Base-by-base conservation (phyloP, 768 basidiomycete genomes). In the Xerocomus potaroensis region DNA sequence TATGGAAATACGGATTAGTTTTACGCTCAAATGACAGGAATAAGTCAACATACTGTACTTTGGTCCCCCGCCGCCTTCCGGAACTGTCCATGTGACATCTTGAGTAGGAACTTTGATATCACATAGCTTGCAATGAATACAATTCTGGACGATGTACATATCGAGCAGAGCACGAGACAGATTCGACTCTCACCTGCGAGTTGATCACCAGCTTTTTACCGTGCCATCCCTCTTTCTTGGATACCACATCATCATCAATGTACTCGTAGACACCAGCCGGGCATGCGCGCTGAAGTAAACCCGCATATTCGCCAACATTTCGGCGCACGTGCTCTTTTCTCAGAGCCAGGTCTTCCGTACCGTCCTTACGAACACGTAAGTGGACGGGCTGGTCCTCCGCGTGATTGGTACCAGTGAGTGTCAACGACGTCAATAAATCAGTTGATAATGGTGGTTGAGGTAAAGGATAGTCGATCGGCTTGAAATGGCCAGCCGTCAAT, bases 181-280 rank as follows among this genome's bases (percentile, higher is more conserved):
- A 5, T 6, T 43, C 48, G 22, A 41, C 35, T 9, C 75, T n/a
- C 49, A 89, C 88, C 75, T 97, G 95, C 2, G 91, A 88, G 67
- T 99, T 99, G 62, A 98, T 99, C 21, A 97, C 87, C 43, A 99
- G 72, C 69, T 87, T 89, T 66, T 87, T 90, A 7, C 92, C 91
- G 21, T 75, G 75, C 75, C 84, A 91, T 0, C 80, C 82, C 38
- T 78, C 80, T 19, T 66, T 63, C 29, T 67, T 63, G n/a, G 68
- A 69, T 16, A 72, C 49, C 12, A 61, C 72, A 51, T 85, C 83
- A 15, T 77, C 84, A 24, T 88, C 80, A 3, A 94, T 84, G 60
- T 99, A 99, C 69, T 99, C 95, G 64, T 99, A 99, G 32, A 98
- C 95, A 4, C 83, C 90, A 0, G 96, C 95, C 1, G 95, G 95